Percentiles rank a stretch among this genome's conserved stretches.
These are phyloP conservation scores for Curvularia sp. DNA, from an alignment of 2,329 filamentous ascomycete species.

Conservation along the genomic window DNA sequence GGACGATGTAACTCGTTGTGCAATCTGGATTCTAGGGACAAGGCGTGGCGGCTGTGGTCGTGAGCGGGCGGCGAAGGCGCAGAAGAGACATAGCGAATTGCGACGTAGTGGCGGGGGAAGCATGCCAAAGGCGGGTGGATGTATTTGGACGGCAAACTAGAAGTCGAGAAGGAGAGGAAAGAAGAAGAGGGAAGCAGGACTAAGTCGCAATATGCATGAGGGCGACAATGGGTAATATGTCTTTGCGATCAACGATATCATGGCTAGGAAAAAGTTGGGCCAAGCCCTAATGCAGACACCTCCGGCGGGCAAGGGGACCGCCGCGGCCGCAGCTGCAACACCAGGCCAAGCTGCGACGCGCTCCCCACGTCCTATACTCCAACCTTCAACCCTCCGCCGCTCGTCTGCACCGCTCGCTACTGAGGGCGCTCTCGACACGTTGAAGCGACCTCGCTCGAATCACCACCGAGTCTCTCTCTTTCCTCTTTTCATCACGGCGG, in stretches of 20 bases:
- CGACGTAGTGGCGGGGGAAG: slow-evolving; percentile 36
- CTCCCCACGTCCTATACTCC: slow-evolving; percentile 24
- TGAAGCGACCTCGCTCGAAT: background rate
- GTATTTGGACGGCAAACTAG: background rate
- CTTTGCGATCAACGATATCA: slow-evolving; percentile 24
- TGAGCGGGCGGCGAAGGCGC: slow-evolving; percentile 45
- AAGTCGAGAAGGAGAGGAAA: background rate
- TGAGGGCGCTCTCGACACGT: background rate
- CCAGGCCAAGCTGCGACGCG: slow-evolving; percentile 30
- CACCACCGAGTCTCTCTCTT: background rate
- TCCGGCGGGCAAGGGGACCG: slow-evolving; percentile 22
- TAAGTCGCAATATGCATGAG: slow-evolving; percentile 6
- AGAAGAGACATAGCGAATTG: slow-evolving; percentile 51
- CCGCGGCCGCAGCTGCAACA: slow-evolving; percentile 23
- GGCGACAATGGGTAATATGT: background rate
- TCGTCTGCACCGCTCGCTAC: background rate
- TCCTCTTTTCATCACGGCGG: slow-evolving; percentile 7
- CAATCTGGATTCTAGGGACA: slow-evolving; percentile 37
- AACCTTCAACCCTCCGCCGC: slow-evolving; percentile 4
- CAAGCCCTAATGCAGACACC: slow-evolving; percentile 21
- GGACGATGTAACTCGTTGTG: slow-evolving; percentile 13
- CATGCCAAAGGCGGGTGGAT: slow-evolving; percentile 30
- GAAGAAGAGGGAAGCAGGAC: background rate
- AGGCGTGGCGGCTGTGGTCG: slow-evolving; percentile 33
- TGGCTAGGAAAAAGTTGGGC: slow-evolving; percentile 32